Percentiles rank a stretch among this genome's conserved stretches.
Conservation (phyloP, 257 asterid genomes). For the Nyctanthes arbortristis region DNA sequence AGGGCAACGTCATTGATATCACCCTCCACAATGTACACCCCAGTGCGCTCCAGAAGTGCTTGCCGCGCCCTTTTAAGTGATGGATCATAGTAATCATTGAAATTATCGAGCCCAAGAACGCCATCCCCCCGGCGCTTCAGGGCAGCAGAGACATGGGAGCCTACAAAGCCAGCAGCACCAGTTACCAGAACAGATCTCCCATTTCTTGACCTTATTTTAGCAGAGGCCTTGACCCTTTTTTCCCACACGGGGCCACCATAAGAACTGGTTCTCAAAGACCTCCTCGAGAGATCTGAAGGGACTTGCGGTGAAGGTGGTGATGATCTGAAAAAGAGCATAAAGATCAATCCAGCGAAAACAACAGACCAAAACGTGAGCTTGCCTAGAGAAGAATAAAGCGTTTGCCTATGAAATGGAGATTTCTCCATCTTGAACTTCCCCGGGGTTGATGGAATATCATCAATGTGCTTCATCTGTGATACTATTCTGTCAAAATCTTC, state of each 20-base stretch:
- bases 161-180: conserved; percentile 70
- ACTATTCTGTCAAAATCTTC: conserved; percentile 33
- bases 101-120: conserved; percentile 57
- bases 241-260: conserved; percentile 22
- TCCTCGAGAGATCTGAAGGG: conserved; percentile 53
- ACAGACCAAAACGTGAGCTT: conserved; percentile 61
- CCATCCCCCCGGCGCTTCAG: conserved; percentile 60
- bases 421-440: conserved; percentile 72
- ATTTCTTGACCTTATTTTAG: conserved; percentile 45
- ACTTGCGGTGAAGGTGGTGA: conserved; percentile 37
- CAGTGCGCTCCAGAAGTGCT: conserved; percentile 44
- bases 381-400: conserved; percentile 45
- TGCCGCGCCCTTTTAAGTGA: conserved; percentile 59
- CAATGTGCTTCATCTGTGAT: conserved; percentile 85
- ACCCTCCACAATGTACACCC: conserved; percentile 59
- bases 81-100: conserved; percentile 58
- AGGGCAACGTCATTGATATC: conserved; percentile 50
- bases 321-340: conserved; percentile 47
- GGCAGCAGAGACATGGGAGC: conserved; percentile 63
- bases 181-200: conserved; percentile 58
- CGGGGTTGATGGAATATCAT: conserved; percentile 68
- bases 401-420: conserved; percentile 38
- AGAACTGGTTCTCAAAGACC: conserved; percentile 53
- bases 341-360: conserved; percentile 49
- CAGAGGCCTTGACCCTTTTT: conserved; percentile 45